phyloP scores from a whole-genome alignment of 176 grass and related monocot species.

The Rhynchospora pubera region DNA sequence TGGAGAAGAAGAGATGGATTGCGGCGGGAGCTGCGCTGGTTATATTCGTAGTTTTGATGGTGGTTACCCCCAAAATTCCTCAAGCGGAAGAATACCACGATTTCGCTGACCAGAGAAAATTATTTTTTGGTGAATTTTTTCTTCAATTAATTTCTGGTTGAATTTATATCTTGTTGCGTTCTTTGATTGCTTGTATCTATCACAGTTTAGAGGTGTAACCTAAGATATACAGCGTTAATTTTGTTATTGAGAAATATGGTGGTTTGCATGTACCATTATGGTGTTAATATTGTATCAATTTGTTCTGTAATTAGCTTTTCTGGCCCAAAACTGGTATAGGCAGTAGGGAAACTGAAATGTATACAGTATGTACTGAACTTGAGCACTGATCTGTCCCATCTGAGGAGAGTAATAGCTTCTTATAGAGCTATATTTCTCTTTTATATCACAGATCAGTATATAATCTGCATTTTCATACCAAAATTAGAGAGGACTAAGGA shows the following conservation, averaged over 20 bases:
- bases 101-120: slow-evolving; percentile 77
- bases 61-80: slow-evolving; percentile 81
- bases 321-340: neutral
- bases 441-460: too few relatives aligned
- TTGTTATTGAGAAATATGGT: neutral
- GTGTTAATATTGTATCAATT: neutral
- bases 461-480: too few relatives aligned
- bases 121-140: slow-evolving; percentile 52
- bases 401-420: too few relatives aligned
- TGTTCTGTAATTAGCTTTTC: neutral
- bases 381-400: neutral
- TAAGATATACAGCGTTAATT: too few relatives aligned
- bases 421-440: too few relatives aligned
- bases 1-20: slow-evolving; percentile 57
- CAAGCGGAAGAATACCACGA: slow-evolving; percentile 83
- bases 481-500: too few relatives aligned
- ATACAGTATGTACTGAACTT: neutral
- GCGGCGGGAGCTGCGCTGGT: slow-evolving; percentile 44
- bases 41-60: slow-evolving; percentile 83
- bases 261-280: neutral
- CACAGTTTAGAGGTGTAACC: too few relatives aligned
- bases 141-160: neutral
- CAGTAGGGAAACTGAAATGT: neutral
- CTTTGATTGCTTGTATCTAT: neutral
- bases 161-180: neutral